phyloP scores from a whole-genome alignment of 257 asterid species.

The Ajuga chamaepitys region DNA sequence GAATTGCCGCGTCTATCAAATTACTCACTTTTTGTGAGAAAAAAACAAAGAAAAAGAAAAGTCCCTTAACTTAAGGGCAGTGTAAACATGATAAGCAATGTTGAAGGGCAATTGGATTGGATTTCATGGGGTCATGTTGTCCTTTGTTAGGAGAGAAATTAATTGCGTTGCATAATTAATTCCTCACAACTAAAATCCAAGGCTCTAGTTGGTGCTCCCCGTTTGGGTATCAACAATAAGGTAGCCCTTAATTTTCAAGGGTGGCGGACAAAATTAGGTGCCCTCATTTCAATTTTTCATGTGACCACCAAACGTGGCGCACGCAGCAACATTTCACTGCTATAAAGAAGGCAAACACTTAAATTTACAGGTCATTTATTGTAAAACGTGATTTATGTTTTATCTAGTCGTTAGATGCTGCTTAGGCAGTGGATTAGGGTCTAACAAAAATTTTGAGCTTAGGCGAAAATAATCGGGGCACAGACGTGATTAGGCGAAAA shows the following conservation, averaged over 20 bases:
- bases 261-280: conserved; percentile 9
- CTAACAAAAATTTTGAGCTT: too few species aligned
- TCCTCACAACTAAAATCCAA: neutral
- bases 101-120: neutral
- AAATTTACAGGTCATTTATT: too few species aligned
- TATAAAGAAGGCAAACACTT: too few species aligned
- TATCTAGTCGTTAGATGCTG: too few species aligned
- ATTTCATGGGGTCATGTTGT: conserved; percentile 10
- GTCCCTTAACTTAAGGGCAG: neutral
- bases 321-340: neutral
- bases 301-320: conserved; percentile 14
- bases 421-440: too few species aligned
- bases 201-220: conserved; percentile 1
- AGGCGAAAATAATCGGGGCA: too few species aligned
- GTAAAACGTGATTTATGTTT: too few species aligned
- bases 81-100: neutral
- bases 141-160: neutral
- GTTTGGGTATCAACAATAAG: conserved; percentile 4
- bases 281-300: neutral
- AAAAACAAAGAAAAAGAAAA: neutral
- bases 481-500: too few species aligned
- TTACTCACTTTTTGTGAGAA: neutral
- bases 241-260: neutral
- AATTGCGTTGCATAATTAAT: neutral
- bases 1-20: too few species aligned